phyloP scores from a whole-genome alignment of 148 eudicot genomes.

The Amaranthus palmeri region DNA sequence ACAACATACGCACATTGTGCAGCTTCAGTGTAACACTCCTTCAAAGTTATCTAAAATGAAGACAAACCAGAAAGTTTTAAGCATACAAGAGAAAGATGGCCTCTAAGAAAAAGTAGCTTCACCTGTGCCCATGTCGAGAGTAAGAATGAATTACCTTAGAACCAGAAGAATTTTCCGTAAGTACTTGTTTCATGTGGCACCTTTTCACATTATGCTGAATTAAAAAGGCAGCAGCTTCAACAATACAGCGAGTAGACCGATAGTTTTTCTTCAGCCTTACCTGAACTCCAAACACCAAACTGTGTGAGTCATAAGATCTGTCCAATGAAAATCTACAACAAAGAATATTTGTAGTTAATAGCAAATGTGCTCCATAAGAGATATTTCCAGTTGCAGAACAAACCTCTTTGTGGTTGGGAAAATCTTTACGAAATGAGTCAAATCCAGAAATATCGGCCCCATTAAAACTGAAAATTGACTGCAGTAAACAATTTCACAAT shows the following conservation, averaged over 20 bases:
- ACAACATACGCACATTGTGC: conserved; percentile 87
- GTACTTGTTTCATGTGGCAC: conserved; percentile 52
- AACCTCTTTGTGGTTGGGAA: conserved; percentile 76
- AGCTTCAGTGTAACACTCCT: conserved; percentile 80
- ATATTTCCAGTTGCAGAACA: conserved; percentile 9
- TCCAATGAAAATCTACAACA: not conserved
- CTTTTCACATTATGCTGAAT: conserved; percentile 62
- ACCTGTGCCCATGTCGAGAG: too few relatives aligned
- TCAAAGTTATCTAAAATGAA: conserved; percentile 53
- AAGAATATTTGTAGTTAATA: conserved; percentile 4
- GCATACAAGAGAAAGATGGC: not conserved
- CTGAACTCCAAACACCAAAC: conserved; percentile 27
- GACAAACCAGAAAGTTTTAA: conserved; percentile 6
- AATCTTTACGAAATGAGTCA: conserved; percentile 90
- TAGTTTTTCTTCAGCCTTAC: conserved; percentile 72
- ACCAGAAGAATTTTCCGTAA: conserved; percentile 78
- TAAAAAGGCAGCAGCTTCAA: conserved; percentile 87
- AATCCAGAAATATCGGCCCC: conserved; percentile 89
- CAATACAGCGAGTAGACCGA: conserved; percentile 87
- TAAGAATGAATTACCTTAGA: conserved; percentile 49
- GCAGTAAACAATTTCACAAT: conserved; percentile 22
- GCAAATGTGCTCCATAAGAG: not conserved
- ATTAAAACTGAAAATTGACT: conserved; percentile 94
- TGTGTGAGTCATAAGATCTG: not conserved
- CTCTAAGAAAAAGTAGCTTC: not conserved